Evolutionary conservation across 768 basidiomycete genomes (phyloP), one percentile per base, ranked within the genome.

Genomic region (Podaxis rugospora): DNA sequence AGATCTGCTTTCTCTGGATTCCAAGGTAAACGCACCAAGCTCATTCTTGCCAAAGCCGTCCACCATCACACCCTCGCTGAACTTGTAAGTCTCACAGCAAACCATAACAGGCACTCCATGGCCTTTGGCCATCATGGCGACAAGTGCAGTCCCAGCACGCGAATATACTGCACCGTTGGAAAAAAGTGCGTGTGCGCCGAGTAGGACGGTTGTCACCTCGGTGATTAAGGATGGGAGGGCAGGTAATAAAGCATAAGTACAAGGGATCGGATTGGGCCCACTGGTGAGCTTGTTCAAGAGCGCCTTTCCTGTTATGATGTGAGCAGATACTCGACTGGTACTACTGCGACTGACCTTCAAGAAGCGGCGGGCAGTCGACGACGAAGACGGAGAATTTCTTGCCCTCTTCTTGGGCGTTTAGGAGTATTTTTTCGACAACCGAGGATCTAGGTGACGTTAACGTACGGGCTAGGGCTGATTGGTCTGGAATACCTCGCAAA

Each of bases 31-130:
- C 83, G 70, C 65, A 92, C 96, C 97, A 42, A 98, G 78, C 74
- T 99, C 97, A 68, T 99, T 99, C 73, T 92, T 94, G 47, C 91
- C 93, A 66, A 99, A 95, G 18, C 90, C 90, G 72, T 99, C 97
- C 57, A 98, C 78, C 72, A 92, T 88, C 28, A 98, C 89, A 36
- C 86, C 86, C 66, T 98, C 96, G 16, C 92, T 91, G 68, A 95
- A 98, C 73, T 99, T 99, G 78, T 98, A 98, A 3, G 97, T 99
- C 75, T 98, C 97, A 67, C 95, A 97, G 65, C 95, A 98, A 25
- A 97, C 94, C 37, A 99, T 85, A 5, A 98, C 95, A 4, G 97
- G 96, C 0, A 98, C 90, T 23, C 87, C 88, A 67, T 89, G 84
- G 51, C 86, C 85, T 72, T 92, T 93, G 1, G 93, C 92, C 81